phyloP scores from a whole-genome alignment of 768 basidiomycete species.

The Pholiota molesta region DNA sequence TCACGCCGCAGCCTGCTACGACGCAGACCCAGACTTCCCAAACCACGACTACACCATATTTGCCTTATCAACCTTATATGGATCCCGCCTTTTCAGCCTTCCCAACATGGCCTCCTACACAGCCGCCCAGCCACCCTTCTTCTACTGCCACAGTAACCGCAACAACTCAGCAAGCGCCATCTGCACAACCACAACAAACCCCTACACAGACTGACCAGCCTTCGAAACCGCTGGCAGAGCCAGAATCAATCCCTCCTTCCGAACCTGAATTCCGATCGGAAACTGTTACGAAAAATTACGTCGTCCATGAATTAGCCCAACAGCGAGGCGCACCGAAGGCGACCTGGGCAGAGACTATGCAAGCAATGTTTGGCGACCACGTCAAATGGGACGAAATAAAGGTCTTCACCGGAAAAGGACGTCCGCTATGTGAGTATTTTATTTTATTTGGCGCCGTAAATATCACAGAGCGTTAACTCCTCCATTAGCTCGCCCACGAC shows the following conservation, averaged over 20 bases:
- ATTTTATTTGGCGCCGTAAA: not conserved
- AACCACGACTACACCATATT: constrained; percentile 17
- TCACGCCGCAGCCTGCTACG: not conserved
- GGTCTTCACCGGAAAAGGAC: constrained; percentile 64
- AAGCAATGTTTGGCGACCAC: constrained; percentile 84
- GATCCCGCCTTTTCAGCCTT: constrained; percentile 19
- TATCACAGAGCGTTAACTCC: not conserved
- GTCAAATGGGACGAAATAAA: constrained; percentile 77
- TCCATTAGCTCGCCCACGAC: constrained; percentile 61
- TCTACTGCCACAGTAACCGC: not conserved
- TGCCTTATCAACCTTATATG: constrained; percentile 20
- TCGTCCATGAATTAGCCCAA: constrained; percentile 67
- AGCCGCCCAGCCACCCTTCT: constrained; percentile 5
- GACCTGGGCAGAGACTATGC: constrained; percentile 73
- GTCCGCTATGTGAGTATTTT: constrained; percentile 57
- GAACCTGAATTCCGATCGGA: constrained; percentile 43
- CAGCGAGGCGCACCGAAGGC: constrained; percentile 51
- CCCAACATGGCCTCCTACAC: constrained; percentile 26
- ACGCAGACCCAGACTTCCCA: constrained; percentile 15
- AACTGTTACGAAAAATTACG: constrained; percentile 66
- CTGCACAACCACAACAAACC: constrained; percentile 5
- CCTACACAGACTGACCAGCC: not conserved
- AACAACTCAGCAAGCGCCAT: constrained; percentile 6
- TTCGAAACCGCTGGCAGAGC: not conserved
- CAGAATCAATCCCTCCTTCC: constrained; percentile 18